phyloP scores from a whole-genome alignment of 306 rosid genomes.

The Acacia melanoxylon region DNA sequence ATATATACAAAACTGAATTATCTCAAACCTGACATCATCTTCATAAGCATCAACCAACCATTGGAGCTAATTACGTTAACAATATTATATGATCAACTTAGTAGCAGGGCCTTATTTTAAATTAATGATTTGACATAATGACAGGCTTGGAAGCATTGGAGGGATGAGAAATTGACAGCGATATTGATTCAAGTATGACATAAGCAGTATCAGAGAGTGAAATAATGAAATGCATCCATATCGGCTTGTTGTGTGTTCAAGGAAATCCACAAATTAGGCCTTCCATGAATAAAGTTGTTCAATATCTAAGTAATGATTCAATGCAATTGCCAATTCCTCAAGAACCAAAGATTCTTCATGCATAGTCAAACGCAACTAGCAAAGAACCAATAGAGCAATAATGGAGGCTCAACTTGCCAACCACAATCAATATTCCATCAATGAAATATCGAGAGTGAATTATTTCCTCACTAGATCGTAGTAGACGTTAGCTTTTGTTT shows the following conservation, averaged over 20 bases:
- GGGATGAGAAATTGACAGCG: constrained; percentile 16
- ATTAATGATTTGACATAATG: not conserved
- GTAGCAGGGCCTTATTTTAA: no score
- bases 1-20: no score
- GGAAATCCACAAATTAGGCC: not conserved
- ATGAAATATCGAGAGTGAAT: not conserved
- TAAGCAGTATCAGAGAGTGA: not conserved
- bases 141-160: constrained; percentile 45
- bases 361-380: not conserved
- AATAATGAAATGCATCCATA: not conserved
- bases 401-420: not conserved
- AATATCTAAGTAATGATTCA: not conserved
- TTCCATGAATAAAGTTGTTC: not conserved
- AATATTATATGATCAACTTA: no score
- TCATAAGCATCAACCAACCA: not conserved
- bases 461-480: not conserved
- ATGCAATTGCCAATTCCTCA: not conserved
- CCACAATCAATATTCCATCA: not conserved
- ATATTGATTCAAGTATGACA: constrained; percentile 35
- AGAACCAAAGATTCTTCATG: not conserved
- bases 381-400: not conserved
- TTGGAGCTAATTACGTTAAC: not conserved
- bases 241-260: not conserved
- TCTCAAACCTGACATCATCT: no score
- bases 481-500: not conserved